phyloP scores from a whole-genome alignment of 495 filamentous ascomycete genomes.

The Ramalina peruviana region DNA sequence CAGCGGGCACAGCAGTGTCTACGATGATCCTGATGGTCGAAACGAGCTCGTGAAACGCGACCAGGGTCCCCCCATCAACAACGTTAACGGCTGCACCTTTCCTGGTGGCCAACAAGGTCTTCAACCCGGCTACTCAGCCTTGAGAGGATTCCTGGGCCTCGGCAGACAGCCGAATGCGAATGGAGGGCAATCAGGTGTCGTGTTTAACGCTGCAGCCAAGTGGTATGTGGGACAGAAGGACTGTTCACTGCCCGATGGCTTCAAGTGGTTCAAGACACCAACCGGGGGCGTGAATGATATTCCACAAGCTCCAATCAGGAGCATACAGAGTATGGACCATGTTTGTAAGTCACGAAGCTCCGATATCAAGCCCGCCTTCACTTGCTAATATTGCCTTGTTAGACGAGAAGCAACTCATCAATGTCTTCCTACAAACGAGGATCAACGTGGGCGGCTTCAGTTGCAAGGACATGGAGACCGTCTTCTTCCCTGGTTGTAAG shows the following conservation, averaged over 20 bases:
- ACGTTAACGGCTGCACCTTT: not conserved
- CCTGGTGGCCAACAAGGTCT: not conserved
- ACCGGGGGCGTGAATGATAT: not conserved
- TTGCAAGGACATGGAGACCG: not conserved
- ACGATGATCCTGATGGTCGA: not conserved
- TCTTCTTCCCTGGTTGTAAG: not conserved
- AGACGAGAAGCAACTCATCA: not conserved
- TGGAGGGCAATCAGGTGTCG: not conserved
- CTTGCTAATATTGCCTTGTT: no score
- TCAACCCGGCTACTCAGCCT: not conserved
- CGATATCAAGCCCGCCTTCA: no score
- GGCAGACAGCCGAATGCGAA: not conserved
- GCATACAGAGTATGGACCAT: constrained; percentile 3
- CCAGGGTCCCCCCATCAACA: not conserved
- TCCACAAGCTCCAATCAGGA: not conserved
- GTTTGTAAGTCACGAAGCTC: constrained; percentile 1
- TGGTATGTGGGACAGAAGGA: not conserved
- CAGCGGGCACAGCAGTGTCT: not conserved
- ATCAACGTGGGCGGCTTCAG: not conserved
- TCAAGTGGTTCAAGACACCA: not conserved
- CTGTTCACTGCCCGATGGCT: not conserved
- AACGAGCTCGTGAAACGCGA: not conserved
- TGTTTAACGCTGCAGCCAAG: not conserved
- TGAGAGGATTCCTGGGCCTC: not conserved
- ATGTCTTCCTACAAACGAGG: not conserved